A percentile compares a stretch with the other conserved stretches of the same genome.
Evolutionary conservation across 176 grass and related monocot genomes (phyloP).

Genomic region (Pharus latifolius): DNA sequence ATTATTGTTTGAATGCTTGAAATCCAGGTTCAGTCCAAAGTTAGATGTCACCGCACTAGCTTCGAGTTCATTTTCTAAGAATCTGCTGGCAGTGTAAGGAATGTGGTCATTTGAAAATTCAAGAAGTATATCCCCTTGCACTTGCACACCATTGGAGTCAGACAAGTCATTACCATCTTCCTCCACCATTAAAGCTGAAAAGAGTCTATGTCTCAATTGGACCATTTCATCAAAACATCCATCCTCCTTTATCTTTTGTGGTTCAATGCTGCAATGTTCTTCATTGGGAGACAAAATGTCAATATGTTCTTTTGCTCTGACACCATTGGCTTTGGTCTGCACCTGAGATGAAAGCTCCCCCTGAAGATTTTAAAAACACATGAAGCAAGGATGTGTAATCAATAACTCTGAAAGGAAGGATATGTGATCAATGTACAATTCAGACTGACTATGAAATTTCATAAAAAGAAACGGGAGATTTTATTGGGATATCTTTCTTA

Average conservation of each 20-base stretch:
- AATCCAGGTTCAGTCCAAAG: conserved; percentile 31
- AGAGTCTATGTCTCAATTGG: conserved; percentile 66
- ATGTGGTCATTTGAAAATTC: conserved; percentile 32
- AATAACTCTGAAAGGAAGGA: neutral
- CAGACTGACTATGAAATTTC: neutral
- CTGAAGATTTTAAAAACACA: conserved; percentile 22
- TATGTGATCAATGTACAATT: neutral
- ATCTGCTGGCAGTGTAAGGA: conserved; percentile 22
- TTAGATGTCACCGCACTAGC: conserved; percentile 19
- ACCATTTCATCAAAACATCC: conserved; percentile 47
- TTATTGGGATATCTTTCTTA: neutral
- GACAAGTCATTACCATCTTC: conserved; percentile 36
- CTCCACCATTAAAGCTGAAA: conserved; percentile 73
- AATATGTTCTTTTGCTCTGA: conserved; percentile 23
- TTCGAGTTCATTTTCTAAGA: conserved; percentile 36
- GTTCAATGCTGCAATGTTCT: neutral
- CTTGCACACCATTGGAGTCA: conserved; percentile 21
- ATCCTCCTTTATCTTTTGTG: conserved; percentile 23
- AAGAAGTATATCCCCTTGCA: conserved; percentile 23
- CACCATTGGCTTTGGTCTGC: conserved; percentile 27
- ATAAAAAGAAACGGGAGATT: neutral
- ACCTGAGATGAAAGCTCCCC: conserved; percentile 32
- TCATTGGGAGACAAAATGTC: conserved; percentile 4
- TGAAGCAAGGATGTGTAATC: neutral
- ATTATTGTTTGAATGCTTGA: conserved; percentile 24